Conservation (phyloP, 73 alveolate species). For the Durusdinium trenchii region DNA sequence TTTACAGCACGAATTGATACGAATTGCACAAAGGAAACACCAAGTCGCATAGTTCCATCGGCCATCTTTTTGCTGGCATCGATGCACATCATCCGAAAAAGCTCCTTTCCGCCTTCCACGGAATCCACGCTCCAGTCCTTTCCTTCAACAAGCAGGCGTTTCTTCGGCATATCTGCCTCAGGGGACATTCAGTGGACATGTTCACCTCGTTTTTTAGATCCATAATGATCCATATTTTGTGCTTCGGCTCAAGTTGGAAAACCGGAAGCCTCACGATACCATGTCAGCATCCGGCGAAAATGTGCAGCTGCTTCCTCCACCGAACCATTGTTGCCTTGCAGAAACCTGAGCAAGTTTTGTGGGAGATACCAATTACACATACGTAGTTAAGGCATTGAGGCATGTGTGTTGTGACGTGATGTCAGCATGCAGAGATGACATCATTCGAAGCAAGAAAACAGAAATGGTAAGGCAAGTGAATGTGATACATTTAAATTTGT, state of each 20-base stretch:
- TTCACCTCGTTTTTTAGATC: background rate
- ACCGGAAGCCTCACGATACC: slow-evolving; percentile 89
- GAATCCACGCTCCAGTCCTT: slow-evolving; percentile 56
- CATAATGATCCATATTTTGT: too few relatives aligned
- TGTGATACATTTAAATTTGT: too few relatives aligned
- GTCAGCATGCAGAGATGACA: background rate
- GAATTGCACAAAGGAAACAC: background rate
- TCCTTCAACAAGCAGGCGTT: too few relatives aligned
- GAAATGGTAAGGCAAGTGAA: too few relatives aligned
- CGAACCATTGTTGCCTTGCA: slow-evolving; percentile 87
- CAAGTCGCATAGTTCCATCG: slow-evolving; percentile 74
- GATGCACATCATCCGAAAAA: slow-evolving; percentile 68
- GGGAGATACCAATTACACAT: background rate
- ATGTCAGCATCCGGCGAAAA: slow-evolving; percentile 71
- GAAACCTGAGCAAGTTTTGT: background rate
- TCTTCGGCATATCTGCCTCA: slow-evolving; percentile 54
- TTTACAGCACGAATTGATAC: too few relatives aligned
- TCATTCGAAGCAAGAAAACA: too few relatives aligned
- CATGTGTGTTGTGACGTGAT: too few relatives aligned
- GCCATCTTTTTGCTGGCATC: background rate
- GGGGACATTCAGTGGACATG: too few relatives aligned
- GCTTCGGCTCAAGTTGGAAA: too few relatives aligned
- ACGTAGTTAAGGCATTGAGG: too few relatives aligned
- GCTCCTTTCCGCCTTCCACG: slow-evolving; percentile 51
- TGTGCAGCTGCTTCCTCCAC: slow-evolving; percentile 68